Evolutionary conservation across 2,329 filamentous ascomycete genomes (phyloP), one percentile per base, ranked within the genome.

Genomic region (Xylaria multiplex): DNA sequence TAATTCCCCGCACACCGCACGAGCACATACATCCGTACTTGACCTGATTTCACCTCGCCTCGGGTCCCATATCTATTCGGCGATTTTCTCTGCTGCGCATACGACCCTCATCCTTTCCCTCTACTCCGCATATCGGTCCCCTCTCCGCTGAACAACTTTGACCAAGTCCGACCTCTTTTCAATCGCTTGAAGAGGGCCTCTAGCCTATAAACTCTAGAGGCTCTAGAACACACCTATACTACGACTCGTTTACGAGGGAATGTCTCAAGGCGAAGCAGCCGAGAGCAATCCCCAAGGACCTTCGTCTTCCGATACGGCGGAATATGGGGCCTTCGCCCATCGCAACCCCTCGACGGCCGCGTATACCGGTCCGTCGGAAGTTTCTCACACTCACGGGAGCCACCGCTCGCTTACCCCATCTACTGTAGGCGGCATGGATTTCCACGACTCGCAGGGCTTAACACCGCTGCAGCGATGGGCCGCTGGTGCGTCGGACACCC

Each of bases 1-100:
- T 84, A 78, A 74, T 83, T 84, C 82, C 84, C 85, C 85, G 84
- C 84, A 85, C 82, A 82, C 83, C 82, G 82, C 78, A 82, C 73
- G 75, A 66, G 60, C 78, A 79, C 79, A 74, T 75, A 70, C 76
- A 73, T 75, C 71, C 64, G 49, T 65, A 32, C 50, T 13, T 37
- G 13, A 50, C n/a, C 11, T 6, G 35, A 40, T 22, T 24, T 59
- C 37, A 35, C 27, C 6, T 30, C 16, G n/a, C 40, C 27, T 24
- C 45, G 14, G 32, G 37, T 46, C 8, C 24, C 58, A 24, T 11
- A 37, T 11, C 46, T 61, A 48, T 42, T 24, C 37, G 14, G 46
- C 55, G 37, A n/a, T 37, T 37, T 66, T 24, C 14, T 55, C 43
- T 42, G 42, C 55, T 55, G 60, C 37, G 43, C 64, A 64, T 37